Evolutionary conservation across 2,329 filamentous ascomycete species (phyloP).

Genomic region (Shiraia sp.): DNA sequence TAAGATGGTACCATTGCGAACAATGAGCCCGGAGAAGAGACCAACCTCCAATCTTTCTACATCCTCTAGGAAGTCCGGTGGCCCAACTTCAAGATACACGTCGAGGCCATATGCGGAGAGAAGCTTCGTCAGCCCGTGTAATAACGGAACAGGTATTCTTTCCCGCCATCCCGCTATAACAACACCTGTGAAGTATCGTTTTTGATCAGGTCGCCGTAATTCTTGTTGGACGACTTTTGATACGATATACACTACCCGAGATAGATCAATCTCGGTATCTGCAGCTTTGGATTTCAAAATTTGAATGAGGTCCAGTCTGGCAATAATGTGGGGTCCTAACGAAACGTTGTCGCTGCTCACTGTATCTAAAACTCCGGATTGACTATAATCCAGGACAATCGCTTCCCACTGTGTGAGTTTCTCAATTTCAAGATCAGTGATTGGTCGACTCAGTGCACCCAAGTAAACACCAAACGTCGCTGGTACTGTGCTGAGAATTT

Average conservation of each 20-base stretch:
- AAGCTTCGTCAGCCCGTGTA: slow-evolving; percentile 36
- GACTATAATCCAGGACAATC: slow-evolving; percentile 35
- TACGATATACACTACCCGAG: slow-evolving; percentile 28
- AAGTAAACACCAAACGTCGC: slow-evolving; percentile 43
- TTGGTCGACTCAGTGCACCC: slow-evolving; percentile 29
- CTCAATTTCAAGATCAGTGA: slow-evolving; percentile 27
- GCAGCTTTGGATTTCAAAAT: slow-evolving; percentile 23
- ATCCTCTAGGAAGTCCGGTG: slow-evolving; percentile 38
- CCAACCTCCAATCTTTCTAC: slow-evolving; percentile 28
- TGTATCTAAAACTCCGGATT: slow-evolving; percentile 37
- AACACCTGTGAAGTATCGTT: slow-evolving; percentile 38
- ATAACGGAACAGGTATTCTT: slow-evolving; percentile 27
- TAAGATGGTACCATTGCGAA: slow-evolving; percentile 43
- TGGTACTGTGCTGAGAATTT: slow-evolving; percentile 29
- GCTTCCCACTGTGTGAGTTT: slow-evolving; percentile 39
- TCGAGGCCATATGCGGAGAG: slow-evolving; percentile 37
- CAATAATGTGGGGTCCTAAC: slow-evolving; percentile 38
- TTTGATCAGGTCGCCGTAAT: slow-evolving; percentile 26
- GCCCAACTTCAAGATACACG: slow-evolving; percentile 38
- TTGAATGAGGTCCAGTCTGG: slow-evolving; percentile 33
- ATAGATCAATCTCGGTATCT: slow-evolving; percentile 31
- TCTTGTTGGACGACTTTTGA: slow-evolving; percentile 27
- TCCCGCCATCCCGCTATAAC: slow-evolving; percentile 41
- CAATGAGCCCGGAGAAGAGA: slow-evolving; percentile 34
- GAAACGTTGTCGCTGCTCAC: slow-evolving; percentile 26